These are phyloP conservation scores for Silene conica DNA, from an alignment of 148 eudicot genomes.

Conservation along the genomic window DNA sequence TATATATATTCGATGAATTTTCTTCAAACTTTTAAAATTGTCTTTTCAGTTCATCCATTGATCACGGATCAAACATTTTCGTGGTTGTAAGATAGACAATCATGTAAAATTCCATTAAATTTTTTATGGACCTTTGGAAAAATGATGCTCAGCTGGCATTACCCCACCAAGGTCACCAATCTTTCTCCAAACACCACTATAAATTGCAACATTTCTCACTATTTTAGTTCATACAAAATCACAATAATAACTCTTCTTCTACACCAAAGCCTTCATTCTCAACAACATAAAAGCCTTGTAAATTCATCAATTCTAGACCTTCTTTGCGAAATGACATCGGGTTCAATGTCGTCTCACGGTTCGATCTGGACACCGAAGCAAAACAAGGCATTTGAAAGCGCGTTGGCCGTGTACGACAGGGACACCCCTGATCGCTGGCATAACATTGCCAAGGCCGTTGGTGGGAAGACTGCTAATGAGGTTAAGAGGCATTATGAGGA, in stretches of 20 bases:
- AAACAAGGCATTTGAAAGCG: slow-evolving; percentile 56
- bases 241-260: slow-evolving; percentile 15
- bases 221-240: slow-evolving; percentile 40
- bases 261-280: neutral
- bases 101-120: slow-evolving; percentile 30
- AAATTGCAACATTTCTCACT: slow-evolving; percentile 35
- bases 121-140: slow-evolving; percentile 11
- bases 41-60: neutral
- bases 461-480: slow-evolving; percentile 49
- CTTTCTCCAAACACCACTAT: slow-evolving; percentile 48
- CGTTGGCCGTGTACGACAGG: slow-evolving; percentile 50
- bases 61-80: neutral
- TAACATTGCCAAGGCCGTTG: slow-evolving; percentile 50
- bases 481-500: slow-evolving; percentile 45
- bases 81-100: neutral
- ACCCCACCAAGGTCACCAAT: slow-evolving; percentile 56
- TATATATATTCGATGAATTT: too few relatives aligned
- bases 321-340: slow-evolving; percentile 31
- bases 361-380: slow-evolving; percentile 46
- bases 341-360: slow-evolving; percentile 29
- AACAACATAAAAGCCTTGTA: neutral
- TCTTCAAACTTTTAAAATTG: too few relatives aligned
- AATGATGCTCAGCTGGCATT: slow-evolving; percentile 42
- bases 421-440: slow-evolving; percentile 62
- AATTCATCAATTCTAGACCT: neutral